Percentiles rank a stretch among this genome's conserved stretches.
Conservation (phyloP, 2,329 filamentous ascomycete species). For the Raffaelea ambrosiae region DNA sequence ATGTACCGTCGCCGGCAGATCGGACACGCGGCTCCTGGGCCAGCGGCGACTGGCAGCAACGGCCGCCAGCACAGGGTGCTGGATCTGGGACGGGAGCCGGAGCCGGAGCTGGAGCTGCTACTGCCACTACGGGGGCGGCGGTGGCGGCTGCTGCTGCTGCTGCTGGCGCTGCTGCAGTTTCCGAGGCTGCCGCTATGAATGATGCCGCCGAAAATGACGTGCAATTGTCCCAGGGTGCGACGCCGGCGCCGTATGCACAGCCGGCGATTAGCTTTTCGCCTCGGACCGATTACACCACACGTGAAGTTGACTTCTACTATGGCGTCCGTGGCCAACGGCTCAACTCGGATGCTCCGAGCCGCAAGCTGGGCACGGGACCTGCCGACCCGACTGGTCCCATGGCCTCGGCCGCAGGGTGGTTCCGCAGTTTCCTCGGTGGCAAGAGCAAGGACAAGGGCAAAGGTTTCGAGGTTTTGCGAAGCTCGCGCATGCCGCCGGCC, state of each 20-base stretch:
- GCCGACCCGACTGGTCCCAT: constrained; percentile 90
- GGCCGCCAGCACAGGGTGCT: neutral
- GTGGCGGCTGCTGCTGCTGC: neutral
- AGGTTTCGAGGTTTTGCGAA: constrained; percentile 93
- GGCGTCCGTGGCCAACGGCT: constrained; percentile 82
- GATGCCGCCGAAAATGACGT: constrained; percentile 33
- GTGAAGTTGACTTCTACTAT: constrained; percentile 96
- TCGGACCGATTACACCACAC: constrained; percentile 78
- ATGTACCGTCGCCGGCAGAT: constrained; percentile 32
- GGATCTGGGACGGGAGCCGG: neutral
- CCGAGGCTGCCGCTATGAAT: constrained; percentile 15
- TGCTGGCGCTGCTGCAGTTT: neutral
- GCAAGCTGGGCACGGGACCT: constrained; percentile 86
- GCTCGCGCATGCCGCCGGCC: constrained; percentile 73
- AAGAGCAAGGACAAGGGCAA: constrained; percentile 94
- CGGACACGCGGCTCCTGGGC: constrained; percentile 26
- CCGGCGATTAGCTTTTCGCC: constrained; percentile 39
- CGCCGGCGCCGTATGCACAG: constrained; percentile 32
- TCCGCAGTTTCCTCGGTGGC: constrained; percentile 67
- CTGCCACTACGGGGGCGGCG: neutral
- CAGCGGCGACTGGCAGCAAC: constrained; percentile 26
- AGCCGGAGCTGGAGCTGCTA: neutral
- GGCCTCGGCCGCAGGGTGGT: constrained; percentile 82
- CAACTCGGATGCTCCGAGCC: constrained; percentile 69
- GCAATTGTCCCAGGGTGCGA: constrained; percentile 32